Evolutionary conservation across 2,329 filamentous ascomycete genomes (phyloP), one percentile per base, ranked within the genome.

Genomic region (Aureobasidium sp.): DNA sequence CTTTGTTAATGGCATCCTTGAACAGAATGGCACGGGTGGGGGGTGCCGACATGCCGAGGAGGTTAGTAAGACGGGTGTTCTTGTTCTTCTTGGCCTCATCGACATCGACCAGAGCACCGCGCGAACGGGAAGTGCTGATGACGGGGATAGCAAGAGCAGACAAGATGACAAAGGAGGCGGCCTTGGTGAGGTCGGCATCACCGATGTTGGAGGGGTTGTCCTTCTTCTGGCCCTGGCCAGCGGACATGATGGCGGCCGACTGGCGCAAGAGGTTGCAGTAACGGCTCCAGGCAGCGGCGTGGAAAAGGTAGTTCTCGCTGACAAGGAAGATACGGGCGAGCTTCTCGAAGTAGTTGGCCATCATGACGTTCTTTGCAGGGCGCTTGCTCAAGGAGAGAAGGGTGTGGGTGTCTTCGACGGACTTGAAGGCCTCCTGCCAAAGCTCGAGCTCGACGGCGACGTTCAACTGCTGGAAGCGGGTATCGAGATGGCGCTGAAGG

Each of bases 331-430:
- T 99, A 67, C 92, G 87, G 44, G 94, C 97, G 63, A 99, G 87
- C 81, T 97, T 97, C 83, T 99, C 94, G 78, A 97, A 99, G 84
- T 99, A 99, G 82, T 97, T 99, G 79, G 94, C 94, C 94, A 99
- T 99, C 94, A 99, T 97, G 74, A 97, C 83, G 75, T 97, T 97
- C 87, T 97, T 97, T 61, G 94, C 88, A 42, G 92, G 92, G 62
- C 94, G 90, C 85, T 97, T 97, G 87, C 93, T 97, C 69, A 97
- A 84, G 80, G 88, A 97, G 68, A 99, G 86, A 61, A 99, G 85
- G 57, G 92, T 97, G 80, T 99, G 94, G 69, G 97, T 97, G 74
- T 99, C 94, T 79, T 99, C 94, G 55, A 99, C 93, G 73, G 91
- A 97, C 76, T 94, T 90, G 88, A 99, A 99, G 67, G 94, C 94